Percentiles rank a stretch among this genome's conserved stretches.
These are phyloP conservation scores for Populus ilicifolia DNA, from an alignment of 345 rosid species.

Conservation along the genomic window DNA sequence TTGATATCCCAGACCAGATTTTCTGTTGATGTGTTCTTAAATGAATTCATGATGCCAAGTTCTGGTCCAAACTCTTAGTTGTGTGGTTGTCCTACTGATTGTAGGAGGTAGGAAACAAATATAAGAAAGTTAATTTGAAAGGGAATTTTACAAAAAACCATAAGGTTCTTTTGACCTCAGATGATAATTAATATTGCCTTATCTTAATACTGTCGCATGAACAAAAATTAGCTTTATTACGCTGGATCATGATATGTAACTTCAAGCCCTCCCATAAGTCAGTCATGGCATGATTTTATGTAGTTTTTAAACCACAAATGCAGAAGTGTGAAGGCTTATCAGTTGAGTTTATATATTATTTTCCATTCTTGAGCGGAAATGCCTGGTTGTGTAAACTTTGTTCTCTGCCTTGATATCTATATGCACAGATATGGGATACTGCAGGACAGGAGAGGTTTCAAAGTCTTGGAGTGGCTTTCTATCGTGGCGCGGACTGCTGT, in stretches of 20 bases:
- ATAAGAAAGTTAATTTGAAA: background rate
- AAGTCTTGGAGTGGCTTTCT: conserved; percentile 89
- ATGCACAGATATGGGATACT: conserved; percentile 88
- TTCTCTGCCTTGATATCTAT: conserved; percentile 1
- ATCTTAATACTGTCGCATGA: background rate
- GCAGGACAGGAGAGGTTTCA: conserved; percentile 95
- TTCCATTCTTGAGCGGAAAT: background rate
- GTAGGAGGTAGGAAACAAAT: background rate
- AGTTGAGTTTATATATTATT: background rate
- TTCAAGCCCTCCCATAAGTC: background rate
- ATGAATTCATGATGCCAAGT: background rate
- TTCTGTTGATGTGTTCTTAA: background rate
- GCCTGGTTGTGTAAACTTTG: background rate
- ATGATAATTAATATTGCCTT: background rate
- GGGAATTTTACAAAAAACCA: background rate
- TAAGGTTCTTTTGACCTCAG: background rate
- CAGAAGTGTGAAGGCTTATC: background rate
- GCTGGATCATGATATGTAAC: background rate
- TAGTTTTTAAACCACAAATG: no score
- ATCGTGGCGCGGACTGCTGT: conserved; percentile 79
- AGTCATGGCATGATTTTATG: background rate
- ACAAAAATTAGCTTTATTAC: background rate
- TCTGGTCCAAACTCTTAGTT: background rate
- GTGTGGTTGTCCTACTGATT: background rate
- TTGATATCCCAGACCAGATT: background rate